Conservation (phyloP, 1,139 yeast species). For the Yamadazyma dendronema region DNA sequence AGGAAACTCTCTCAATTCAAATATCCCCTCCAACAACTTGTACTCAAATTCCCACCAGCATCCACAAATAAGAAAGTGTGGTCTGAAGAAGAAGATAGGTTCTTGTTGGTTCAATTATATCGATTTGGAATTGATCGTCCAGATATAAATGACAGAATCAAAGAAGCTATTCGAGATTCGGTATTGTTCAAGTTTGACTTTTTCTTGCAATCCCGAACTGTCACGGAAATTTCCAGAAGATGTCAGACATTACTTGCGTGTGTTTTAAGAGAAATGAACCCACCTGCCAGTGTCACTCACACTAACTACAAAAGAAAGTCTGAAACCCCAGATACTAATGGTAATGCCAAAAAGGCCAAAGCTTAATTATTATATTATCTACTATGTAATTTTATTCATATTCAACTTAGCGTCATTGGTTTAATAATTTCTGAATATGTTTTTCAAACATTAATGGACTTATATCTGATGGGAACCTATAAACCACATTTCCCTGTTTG, state of each 20-base stretch:
- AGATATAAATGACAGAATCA: constrained; percentile 62
- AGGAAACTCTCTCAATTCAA: constrained; percentile 59
- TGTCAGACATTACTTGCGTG: constrained; percentile 65
- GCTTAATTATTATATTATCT: constrained; percentile 1
- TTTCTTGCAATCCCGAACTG: constrained; percentile 66
- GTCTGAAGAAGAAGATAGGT: constrained; percentile 74
- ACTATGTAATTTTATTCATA: background rate
- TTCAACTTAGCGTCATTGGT: background rate
- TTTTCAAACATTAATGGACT: constrained; percentile 59
- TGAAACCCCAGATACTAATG: constrained; percentile 13
- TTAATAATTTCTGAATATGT: background rate
- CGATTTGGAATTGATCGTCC: constrained; percentile 65
- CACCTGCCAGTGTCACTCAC: constrained; percentile 8
- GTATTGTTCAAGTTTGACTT: constrained; percentile 69
- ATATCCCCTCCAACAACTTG: constrained; percentile 65
- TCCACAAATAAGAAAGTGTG: constrained; percentile 55
- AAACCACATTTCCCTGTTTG: constrained; percentile 67
- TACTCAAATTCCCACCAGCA: constrained; percentile 60
- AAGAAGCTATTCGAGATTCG: constrained; percentile 58
- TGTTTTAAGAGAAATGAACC: constrained; percentile 56
- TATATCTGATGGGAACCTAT: constrained; percentile 67
- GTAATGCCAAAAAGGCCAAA: constrained; percentile 15
- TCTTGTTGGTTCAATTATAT: constrained; percentile 61
- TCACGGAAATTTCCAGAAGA: constrained; percentile 65
- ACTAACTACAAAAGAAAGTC: constrained; percentile 13